phyloP scores from a whole-genome alignment of 2,329 filamentous ascomycete species.

The Chaetomium sp. region DNA sequence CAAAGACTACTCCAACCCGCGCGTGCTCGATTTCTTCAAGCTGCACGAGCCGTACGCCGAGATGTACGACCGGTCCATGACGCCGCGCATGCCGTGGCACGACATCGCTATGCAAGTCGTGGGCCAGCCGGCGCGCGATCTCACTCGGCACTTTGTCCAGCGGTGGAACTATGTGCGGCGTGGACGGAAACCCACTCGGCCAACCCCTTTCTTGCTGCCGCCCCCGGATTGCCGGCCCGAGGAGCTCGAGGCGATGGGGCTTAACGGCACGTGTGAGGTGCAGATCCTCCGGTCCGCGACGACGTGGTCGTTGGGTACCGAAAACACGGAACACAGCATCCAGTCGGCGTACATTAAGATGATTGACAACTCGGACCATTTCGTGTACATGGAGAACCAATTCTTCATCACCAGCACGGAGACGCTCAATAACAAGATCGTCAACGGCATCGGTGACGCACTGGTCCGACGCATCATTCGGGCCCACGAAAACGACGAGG shows the following conservation, averaged over 20 bases:
- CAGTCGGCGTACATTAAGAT: slow-evolving; percentile 92
- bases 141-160: slow-evolving; percentile 94
- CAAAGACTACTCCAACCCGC: slow-evolving; percentile 96
- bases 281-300: slow-evolving; percentile 89
- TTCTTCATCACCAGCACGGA: slow-evolving; percentile 95
- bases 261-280: slow-evolving; percentile 92
- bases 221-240: slow-evolving; percentile 84
- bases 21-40: slow-evolving; percentile 90
- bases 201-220: slow-evolving; percentile 86
- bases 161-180: slow-evolving; percentile 96
- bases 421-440: slow-evolving; percentile 77
- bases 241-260: slow-evolving; percentile 79
- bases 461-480: slow-evolving; percentile 85
- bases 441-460: slow-evolving; percentile 91
- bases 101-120: slow-evolving; percentile 98
- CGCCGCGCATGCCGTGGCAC: slow-evolving; percentile 97
- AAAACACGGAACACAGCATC: slow-evolving; percentile 86
- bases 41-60: slow-evolving; percentile 94
- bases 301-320: slow-evolving; percentile 86
- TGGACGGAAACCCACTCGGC: slow-evolving; percentile 85
- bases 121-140: slow-evolving; percentile 86
- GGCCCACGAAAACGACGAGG: slow-evolving; percentile 74
- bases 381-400: slow-evolving; percentile 98
- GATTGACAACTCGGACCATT: slow-evolving; percentile 92
- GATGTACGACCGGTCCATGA: slow-evolving; percentile 89